These are phyloP conservation scores for Nicotiana tomentosiformis DNA, from an alignment of 257 asterid species.

Conservation along the genomic window DNA sequence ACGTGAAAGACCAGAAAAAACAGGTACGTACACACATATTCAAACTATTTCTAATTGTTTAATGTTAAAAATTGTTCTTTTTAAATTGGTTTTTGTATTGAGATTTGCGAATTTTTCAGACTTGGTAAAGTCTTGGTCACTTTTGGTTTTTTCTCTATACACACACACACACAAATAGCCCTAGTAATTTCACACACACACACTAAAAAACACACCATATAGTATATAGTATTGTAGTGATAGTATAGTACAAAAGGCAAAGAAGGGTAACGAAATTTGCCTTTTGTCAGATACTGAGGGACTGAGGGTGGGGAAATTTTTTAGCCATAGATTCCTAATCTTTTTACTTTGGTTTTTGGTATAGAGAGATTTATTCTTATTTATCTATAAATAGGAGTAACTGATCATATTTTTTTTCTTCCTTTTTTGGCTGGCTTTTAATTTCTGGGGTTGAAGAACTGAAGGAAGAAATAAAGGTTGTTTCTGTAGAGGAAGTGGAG, in stretches of 20 bases:
- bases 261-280: not conserved
- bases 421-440: slow-evolving; percentile 3
- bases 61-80: too few species aligned
- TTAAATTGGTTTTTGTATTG: too few species aligned
- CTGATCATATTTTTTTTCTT: slow-evolving; percentile 28
- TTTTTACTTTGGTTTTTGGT: slow-evolving; percentile 9
- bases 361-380: not conserved
- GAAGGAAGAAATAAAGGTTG: slow-evolving; percentile 12
- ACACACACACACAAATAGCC: not conserved
- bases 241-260: slow-evolving; percentile 3
- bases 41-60: too few species aligned
- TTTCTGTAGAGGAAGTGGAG: slow-evolving; percentile 28
- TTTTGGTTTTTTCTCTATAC: not conserved
- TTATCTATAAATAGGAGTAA: slow-evolving; percentile 23
- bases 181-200: slow-evolving; percentile 15
- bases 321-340: slow-evolving; percentile 64
- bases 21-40: too few species aligned
- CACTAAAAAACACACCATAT: slow-evolving; percentile 13
- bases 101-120: not conserved
- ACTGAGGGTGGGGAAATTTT: slow-evolving; percentile 16
- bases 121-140: not conserved
- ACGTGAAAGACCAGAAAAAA: too few species aligned
- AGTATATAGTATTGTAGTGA: slow-evolving; percentile 41
- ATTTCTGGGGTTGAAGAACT: not conserved
- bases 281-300: slow-evolving; percentile 22